These are phyloP conservation scores for Excoecaria cochinchinensis DNA, from an alignment of 345 rosid genomes.

Conservation along the genomic window DNA sequence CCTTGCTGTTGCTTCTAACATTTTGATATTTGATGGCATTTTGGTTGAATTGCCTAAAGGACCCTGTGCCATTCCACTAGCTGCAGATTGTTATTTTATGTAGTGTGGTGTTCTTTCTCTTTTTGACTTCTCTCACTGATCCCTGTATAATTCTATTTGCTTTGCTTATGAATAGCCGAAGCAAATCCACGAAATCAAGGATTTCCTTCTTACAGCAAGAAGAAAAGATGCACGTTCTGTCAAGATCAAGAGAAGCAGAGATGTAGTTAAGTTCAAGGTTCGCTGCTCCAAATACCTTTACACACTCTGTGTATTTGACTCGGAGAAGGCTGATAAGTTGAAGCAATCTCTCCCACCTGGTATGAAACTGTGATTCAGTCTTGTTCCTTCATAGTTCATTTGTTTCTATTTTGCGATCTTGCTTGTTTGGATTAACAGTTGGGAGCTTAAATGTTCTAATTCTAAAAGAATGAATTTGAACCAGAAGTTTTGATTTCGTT, in stretches of 20 bases:
- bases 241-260: constrained; percentile 82
- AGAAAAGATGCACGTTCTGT: constrained; percentile 91
- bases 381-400: background rate
- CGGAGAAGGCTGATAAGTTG: constrained; percentile 91
- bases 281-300: constrained; percentile 91
- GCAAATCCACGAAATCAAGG: constrained; percentile 95
- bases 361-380: background rate
- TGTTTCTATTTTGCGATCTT: background rate
- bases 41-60: too few relatives aligned
- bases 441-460: background rate
- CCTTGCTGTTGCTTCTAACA: too few relatives aligned
- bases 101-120: too few relatives aligned
- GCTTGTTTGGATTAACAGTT: background rate
- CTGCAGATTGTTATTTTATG: too few relatives aligned
- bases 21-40: too few relatives aligned
- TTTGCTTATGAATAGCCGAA: constrained; percentile 52
- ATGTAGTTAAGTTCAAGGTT: constrained; percentile 90
- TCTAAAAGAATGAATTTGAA: background rate
- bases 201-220: constrained; percentile 91
- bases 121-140: too few relatives aligned
- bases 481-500: background rate
- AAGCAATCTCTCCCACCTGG: constrained; percentile 98
- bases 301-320: constrained; percentile 80
- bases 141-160: too few relatives aligned
- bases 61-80: too few relatives aligned